Base-by-base conservation (phyloP, 306 rosid species). In the Arachis hypogaea region DNA sequence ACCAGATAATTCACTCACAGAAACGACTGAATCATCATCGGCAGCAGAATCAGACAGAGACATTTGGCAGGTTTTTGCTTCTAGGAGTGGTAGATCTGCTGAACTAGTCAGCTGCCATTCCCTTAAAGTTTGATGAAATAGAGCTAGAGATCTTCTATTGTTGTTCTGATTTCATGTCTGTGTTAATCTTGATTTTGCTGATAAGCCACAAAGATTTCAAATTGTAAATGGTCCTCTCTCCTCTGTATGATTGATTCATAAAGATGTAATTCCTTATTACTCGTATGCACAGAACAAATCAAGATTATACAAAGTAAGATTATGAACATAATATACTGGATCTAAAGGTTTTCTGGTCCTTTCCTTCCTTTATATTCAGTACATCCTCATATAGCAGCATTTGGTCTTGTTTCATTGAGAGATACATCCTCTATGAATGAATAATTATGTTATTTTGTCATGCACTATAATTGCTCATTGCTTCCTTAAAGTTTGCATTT, bases 51-150 rank as follows among this genome's bases (percentile, higher is more conserved):
- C 76, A 14, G 85, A 73, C 16, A 56, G 38, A 52, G 70, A 60
- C 8, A 10, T 77, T 63, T 84, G 87, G 87, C 77, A 57, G 66
- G 70, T 77, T 68, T 68, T 84, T 70, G 76, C 85, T 36, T 65
- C 78, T 18, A 73, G 73, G 73, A 54, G 70, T 18, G 81, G 80
- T 65, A 63, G 83, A 71, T 69, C 81, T 11, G 66, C 78, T 47
- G 83, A 84, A 73, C 83, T 81, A 54, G 82, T 84, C 60, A 74
- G 85, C 78, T 80, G 87, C 63, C 85, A 80, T 74, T 64, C 78
- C 73, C 85, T 84, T 45, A 41, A 74, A 70, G 72, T 84, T 55
- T 84, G 79, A 77, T 10, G 14, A 44, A 11, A 10, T 71, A 40
- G 71, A 18, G 28, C 46, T 45, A 68, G 22, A 29, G 33, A 45